Evolutionary conservation across 192 early-diverging fungal species (phyloP).

Genomic region (Gaertneriomyces semiglobifer): DNA sequence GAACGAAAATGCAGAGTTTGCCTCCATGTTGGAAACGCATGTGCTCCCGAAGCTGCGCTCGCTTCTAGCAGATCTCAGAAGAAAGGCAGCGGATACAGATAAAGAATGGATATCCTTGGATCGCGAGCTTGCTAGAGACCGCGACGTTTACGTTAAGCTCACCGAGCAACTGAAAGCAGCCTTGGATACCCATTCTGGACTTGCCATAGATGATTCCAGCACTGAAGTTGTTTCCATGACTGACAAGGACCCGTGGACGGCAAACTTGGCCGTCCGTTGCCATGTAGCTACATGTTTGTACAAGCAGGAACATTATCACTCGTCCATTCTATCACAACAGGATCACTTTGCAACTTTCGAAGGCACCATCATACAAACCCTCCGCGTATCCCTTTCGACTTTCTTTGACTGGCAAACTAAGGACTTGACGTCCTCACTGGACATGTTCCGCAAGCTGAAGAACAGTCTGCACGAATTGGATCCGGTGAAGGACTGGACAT

Average conservation of each 20-base stretch:
- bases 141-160: slow-evolving; percentile 37
- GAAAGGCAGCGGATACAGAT: slow-evolving; percentile 34
- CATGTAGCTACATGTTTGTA: slow-evolving; percentile 39
- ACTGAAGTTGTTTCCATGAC: slow-evolving; percentile 27
- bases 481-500: slow-evolving; percentile 41
- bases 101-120: slow-evolving; percentile 45
- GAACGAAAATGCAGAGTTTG: slow-evolving; percentile 29
- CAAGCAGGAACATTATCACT: slow-evolving; percentile 40
- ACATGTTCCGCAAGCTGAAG: slow-evolving; percentile 26
- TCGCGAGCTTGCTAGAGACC: slow-evolving; percentile 32
- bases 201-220: slow-evolving; percentile 12
- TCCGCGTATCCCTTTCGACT: slow-evolving; percentile 36
- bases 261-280: slow-evolving; percentile 2
- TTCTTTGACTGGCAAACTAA: slow-evolving; percentile 40
- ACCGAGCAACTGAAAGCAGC: slow-evolving; percentile 22
- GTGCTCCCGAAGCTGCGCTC: slow-evolving; percentile 41
- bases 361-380: slow-evolving; percentile 42
- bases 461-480: slow-evolving; percentile 34
- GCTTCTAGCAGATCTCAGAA: slow-evolving; percentile 33
- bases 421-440: slow-evolving; percentile 19
- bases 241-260: slow-evolving; percentile 46
- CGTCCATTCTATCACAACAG: slow-evolving; percentile 36
- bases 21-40: slow-evolving; percentile 38
- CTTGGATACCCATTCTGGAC: slow-evolving; percentile 32
- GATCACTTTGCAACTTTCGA: slow-evolving; percentile 47